Evolutionary conservation across 108 stramenopile species (phyloP).

Genomic region (Aurantiochytrium sp.): DNA sequence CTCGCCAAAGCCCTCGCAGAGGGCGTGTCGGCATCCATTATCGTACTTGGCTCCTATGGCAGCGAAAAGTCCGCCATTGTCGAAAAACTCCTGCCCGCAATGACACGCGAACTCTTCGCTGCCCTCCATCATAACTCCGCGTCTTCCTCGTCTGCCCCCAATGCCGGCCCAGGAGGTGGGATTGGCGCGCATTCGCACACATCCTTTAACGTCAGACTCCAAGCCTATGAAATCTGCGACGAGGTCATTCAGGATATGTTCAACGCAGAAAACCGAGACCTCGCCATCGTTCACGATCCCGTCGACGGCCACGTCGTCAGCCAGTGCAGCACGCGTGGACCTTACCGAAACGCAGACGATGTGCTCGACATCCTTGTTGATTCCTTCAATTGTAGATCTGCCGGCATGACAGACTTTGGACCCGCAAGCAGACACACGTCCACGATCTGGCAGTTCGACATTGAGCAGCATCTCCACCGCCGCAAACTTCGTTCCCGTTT

Average conservation of each 20-base stretch:
- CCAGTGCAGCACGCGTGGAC: neutral
- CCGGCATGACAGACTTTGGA: neutral
- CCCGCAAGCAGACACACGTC: neutral
- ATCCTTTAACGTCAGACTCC: neutral
- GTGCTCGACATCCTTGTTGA: neutral
- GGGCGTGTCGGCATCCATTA: neutral
- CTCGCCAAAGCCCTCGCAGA: neutral
- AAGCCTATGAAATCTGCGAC: neutral
- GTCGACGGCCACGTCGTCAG: neutral
- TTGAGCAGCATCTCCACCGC: neutral
- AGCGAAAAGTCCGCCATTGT: neutral
- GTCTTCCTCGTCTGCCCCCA: too few relatives aligned
- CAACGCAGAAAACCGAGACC: constrained; percentile 1
- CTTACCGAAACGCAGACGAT: neutral
- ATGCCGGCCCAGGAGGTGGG: neutral
- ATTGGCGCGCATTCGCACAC: neutral
- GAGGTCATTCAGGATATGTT: constrained; percentile 7
- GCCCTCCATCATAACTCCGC: neutral
- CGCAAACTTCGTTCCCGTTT: neutral
- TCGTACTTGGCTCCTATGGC: neutral
- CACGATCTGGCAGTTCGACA: neutral
- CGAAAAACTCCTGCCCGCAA: neutral
- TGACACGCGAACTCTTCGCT: neutral
- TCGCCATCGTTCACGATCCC: neutral
- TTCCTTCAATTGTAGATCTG: neutral